Percentiles rank a stretch among this genome's conserved stretches.
These are phyloP conservation scores for Chlamydomonas sphaeroides DNA, from an alignment of 139 green algal genomes.

Conservation along the genomic window DNA sequence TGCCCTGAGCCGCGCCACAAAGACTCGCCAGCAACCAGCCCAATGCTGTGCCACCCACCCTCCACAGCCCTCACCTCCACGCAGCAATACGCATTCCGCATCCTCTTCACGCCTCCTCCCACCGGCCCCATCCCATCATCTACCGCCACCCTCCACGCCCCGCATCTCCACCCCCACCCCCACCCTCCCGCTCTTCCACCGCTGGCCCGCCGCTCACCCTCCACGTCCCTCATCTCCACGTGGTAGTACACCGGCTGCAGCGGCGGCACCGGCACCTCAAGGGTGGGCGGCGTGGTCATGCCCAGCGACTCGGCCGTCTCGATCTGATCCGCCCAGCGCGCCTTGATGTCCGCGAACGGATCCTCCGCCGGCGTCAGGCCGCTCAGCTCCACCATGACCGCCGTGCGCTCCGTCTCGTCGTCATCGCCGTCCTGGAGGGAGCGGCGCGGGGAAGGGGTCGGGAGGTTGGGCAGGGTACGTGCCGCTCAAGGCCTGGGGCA, in stretches of 20 bases:
- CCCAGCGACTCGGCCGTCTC: not conserved
- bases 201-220: not conserved
- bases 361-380: slow-evolving; percentile 6
- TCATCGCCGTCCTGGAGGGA: not conserved
- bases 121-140: too few species aligned
- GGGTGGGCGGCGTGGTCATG: not conserved
- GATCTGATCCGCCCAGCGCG: slow-evolving; percentile 28
- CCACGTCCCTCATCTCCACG: slow-evolving; percentile 20
- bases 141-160: too few species aligned
- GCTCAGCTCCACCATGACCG: not conserved
- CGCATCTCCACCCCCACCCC: not conserved
- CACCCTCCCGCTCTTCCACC: too few species aligned
- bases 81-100: too few species aligned
- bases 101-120: too few species aligned
- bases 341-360: slow-evolving; percentile 8
- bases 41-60: too few species aligned
- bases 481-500: too few species aligned
- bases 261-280: slow-evolving; percentile 22
- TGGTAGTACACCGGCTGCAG: slow-evolving; percentile 33
- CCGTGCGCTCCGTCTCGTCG: not conserved
- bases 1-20: too few species aligned
- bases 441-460: too few species aligned
- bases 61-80: too few species aligned
- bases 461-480: too few species aligned
- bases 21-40: too few species aligned